Evolutionary conservation across 148 eudicot species (phyloP).

Genomic region (Vaccinium myrtillus): DNA sequence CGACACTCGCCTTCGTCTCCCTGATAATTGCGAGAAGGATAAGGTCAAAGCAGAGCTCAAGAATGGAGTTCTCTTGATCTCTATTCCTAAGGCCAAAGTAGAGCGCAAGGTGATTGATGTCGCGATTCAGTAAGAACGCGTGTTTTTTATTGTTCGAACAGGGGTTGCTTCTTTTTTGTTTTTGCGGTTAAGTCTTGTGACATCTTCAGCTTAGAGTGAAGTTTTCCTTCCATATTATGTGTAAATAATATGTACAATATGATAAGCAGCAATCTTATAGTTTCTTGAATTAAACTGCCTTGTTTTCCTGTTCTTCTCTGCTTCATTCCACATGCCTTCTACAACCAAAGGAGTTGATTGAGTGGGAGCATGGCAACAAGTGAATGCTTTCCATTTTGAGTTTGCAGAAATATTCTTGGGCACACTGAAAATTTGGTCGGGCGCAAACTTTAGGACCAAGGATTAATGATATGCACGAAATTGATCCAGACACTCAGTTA

Average conservation of each 20-base stretch:
- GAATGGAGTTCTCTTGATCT: conserved; percentile 68
- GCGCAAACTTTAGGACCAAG: not conserved
- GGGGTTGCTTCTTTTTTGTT: not conserved
- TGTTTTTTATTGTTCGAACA: not conserved
- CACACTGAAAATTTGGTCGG: not conserved
- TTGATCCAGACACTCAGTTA: not conserved
- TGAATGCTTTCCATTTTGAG: not conserved
- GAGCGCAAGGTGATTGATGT: conserved; percentile 69
- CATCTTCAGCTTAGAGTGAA: not conserved
- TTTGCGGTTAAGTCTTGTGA: not conserved
- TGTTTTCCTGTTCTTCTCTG: not conserved
- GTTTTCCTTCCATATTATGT: not conserved
- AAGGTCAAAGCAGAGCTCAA: conserved; percentile 71
- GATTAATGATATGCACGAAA: not conserved
- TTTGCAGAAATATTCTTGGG: no score
- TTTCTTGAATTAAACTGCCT: not conserved
- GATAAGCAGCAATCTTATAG: not conserved
- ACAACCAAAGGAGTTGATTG: not conserved
- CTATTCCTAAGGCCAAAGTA: conserved; percentile 55
- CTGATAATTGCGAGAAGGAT: conserved; percentile 57
- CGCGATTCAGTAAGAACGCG: conserved; percentile 33
- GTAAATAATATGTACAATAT: not conserved
- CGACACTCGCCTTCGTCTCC: conserved; percentile 56
- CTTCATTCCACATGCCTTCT: not conserved
- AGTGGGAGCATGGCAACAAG: not conserved